Base-by-base conservation (phyloP, 2,329 filamentous ascomycete species). In the Ceratocystis cubensis region DNA sequence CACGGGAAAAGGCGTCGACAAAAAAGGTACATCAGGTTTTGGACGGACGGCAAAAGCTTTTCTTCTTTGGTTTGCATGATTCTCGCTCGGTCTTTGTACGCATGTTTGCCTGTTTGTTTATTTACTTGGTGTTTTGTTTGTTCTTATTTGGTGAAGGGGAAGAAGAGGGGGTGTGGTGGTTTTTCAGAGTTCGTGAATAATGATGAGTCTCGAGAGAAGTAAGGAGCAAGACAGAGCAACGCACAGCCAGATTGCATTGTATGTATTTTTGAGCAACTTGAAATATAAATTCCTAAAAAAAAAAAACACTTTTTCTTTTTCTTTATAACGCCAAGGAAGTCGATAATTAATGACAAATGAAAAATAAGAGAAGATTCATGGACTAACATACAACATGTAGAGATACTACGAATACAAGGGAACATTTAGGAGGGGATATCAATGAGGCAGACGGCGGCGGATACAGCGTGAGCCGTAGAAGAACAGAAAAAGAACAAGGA, bases 11-110 rank as follows among this genome's bases (percentile, higher is more conserved):
- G 44, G 33, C 33, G 59, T 45, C 59, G 15, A 41, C 20, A 41
- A 53, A 25, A 22, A 53, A 25, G 48, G 20, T 25, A 53, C 25
- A 53, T 53, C 48, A 13, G 20, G 37, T 41, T 41, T 41, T 41
- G 37, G 22, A 41, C 25, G 5, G 59, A 62, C 20, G 13, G 44
- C 41, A 17, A 50, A 22, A 48, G 30, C 28, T 65, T 50, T 50
- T 50, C 62, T 61, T 65, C 28, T 67, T 62, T 65, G 44, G 48
- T 65, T 71, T 67, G 37, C 37, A 41, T 41, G 48, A 53, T 53
- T 53, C 25, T 53, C 8, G 2, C 17, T 50, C 22, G 17, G 22
- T 20, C 17, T 22, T 50, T 50, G n/a, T 53, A 20, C 48, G 8
- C 25, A 17, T 53, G 48, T 53, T 25, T 50, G 8, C 1, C 15